Evolutionary conservation across 345 rosid genomes (phyloP).

Genomic region (Populus ilicifolia): DNA sequence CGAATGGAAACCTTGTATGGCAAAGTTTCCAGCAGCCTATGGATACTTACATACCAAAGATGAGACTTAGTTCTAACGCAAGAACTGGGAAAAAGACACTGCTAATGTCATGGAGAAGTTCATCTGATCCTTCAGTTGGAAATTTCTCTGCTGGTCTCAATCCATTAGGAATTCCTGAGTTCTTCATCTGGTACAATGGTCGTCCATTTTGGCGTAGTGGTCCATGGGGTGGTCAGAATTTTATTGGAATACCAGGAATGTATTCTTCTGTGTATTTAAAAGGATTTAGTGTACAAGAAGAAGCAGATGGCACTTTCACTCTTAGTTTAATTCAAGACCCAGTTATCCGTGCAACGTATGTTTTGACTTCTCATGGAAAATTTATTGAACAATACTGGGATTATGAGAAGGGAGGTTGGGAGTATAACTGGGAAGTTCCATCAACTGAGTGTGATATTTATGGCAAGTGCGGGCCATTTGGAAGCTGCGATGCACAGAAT

Average conservation of each 20-base stretch:
- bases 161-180: neutral
- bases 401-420: neutral
- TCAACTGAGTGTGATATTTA: constrained; percentile 17
- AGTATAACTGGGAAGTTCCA: neutral
- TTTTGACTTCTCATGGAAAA: neutral
- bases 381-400: neutral
- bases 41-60: constrained; percentile 26
- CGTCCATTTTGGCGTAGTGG: neutral
- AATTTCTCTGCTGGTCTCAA: neutral
- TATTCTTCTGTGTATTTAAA: too few species aligned
- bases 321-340: too few species aligned
- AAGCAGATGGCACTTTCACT: too few species aligned
- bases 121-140: too few species aligned
- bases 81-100: neutral
- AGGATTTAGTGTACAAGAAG: too few species aligned
- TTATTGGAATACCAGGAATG: neutral
- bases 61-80: constrained; percentile 28
- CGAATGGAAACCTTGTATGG: too few species aligned
- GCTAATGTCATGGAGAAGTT: neutral
- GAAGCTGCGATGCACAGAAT: constrained; percentile 5
- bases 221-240: neutral
- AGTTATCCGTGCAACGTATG: rapidly evolving
- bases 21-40: too few species aligned
- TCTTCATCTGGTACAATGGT: neutral
- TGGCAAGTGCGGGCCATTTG: constrained; percentile 29